These are phyloP conservation scores for Ophiostoma piceae DNA, from an alignment of 2,329 filamentous ascomycete genomes.

Conservation along the genomic window DNA sequence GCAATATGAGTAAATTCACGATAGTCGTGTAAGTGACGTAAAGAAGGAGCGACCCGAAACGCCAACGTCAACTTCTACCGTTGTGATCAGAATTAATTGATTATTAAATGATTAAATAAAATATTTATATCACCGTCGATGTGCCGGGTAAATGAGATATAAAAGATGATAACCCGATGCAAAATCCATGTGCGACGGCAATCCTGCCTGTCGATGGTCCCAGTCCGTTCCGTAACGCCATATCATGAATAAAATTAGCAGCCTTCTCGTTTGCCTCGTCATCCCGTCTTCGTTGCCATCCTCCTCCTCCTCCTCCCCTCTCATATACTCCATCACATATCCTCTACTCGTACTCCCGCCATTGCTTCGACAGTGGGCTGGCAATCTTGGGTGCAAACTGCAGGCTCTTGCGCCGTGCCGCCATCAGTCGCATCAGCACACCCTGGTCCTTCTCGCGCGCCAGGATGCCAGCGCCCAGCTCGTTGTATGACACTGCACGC, in stretches of 20 bases:
- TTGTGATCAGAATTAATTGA: neutral
- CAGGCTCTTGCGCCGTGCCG: conserved; percentile 69
- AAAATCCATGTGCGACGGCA: neutral
- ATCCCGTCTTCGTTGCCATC: too few species aligned
- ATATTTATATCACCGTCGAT: neutral
- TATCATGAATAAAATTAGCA: conserved; percentile 1
- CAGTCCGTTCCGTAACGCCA: neutral
- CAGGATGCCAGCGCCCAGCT: conserved; percentile 44
- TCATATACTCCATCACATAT: neutral
- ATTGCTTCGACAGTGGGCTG: conserved; percentile 62
- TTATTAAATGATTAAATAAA: neutral
- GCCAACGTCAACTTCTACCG: neutral
- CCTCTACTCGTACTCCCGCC: conserved; percentile 32
- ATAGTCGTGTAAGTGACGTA: conserved; percentile 11
- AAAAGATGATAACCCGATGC: conserved; percentile 5
- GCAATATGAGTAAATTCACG: neutral
- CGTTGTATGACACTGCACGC: conserved; percentile 31
- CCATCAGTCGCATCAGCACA: conserved; percentile 60
- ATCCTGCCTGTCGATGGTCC: conserved; percentile 10
- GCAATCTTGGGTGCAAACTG: conserved; percentile 71
- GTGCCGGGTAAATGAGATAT: neutral
- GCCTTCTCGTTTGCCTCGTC: neutral
- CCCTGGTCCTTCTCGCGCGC: conserved; percentile 50
- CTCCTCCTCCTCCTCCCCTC: neutral
- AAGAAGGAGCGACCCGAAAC: conserved; percentile 4